These are phyloP conservation scores for Geranomyces variabilis DNA, from an alignment of 192 early-diverging fungal species.

Conservation along the genomic window DNA sequence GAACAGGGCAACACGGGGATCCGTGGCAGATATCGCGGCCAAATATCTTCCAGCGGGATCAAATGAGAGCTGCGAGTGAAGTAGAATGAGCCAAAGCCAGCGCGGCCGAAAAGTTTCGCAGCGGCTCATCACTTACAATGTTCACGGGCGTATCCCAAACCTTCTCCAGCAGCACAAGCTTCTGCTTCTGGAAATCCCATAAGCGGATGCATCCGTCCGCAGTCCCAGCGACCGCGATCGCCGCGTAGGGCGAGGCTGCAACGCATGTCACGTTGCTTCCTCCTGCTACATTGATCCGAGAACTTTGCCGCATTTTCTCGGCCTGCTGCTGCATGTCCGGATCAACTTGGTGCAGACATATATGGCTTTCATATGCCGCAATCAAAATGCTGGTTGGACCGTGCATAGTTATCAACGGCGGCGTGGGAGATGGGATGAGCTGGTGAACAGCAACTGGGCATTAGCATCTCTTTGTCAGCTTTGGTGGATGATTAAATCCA, in stretches of 20 bases:
- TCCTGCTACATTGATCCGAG: neutral
- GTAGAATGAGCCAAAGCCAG: neutral
- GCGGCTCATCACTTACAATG: neutral
- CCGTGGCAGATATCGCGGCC: conserved; percentile 18
- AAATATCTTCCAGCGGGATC: conserved; percentile 50
- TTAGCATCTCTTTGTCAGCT: no score
- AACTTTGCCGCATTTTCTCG: neutral
- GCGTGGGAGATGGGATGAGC: neutral
- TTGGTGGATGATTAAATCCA: no score
- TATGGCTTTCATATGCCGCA: neutral
- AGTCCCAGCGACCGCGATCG: conserved; percentile 12
- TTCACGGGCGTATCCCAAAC: neutral
- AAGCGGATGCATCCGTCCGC: conserved; percentile 6
- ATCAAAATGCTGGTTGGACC: neutral
- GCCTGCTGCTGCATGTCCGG: neutral
- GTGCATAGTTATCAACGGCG: neutral
- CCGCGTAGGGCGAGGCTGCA: conserved; percentile 2
- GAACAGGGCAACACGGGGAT: conserved; percentile 31
- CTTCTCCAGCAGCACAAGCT: neutral
- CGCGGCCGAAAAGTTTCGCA: neutral
- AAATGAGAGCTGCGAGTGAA: conserved; percentile 35
- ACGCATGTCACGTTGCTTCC: neutral
- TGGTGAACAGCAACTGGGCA: no score
- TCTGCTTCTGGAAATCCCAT: neutral
- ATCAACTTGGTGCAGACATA: neutral